Percentiles rank a stretch among this genome's conserved stretches.
phyloP scores from a whole-genome alignment of 2,329 filamentous ascomycete species.

The Cladobotryum mycophilum region DNA sequence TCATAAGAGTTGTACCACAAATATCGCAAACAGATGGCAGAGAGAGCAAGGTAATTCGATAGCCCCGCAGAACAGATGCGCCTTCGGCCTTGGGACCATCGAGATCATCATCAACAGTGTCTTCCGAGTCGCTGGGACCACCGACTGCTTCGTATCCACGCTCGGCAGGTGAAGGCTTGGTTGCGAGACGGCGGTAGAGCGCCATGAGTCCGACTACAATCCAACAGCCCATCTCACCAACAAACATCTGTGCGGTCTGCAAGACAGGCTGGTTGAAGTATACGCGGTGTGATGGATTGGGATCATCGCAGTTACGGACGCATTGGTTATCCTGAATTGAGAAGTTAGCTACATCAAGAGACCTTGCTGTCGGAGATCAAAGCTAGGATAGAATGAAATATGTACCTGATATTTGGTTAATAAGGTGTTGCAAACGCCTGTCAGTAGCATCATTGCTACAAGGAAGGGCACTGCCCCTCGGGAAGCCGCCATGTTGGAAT shows the following conservation, averaged over 20 bases:
- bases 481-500: constrained; percentile 53
- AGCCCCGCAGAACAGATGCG: constrained; percentile 60
- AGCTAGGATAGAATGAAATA: no score
- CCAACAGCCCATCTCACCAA: constrained; percentile 95
- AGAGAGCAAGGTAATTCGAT: constrained; percentile 67
- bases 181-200: constrained; percentile 54
- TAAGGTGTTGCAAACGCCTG: constrained; percentile 93
- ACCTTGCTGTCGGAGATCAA: no score
- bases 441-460: constrained; percentile 93
- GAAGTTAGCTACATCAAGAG: no score
- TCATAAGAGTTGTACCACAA: constrained; percentile 93
- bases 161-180: constrained; percentile 35
- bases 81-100: constrained; percentile 22
- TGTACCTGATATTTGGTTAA: constrained; percentile 90
- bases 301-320: constrained; percentile 76
- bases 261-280: constrained; percentile 93
- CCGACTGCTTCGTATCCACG: constrained; percentile 62
- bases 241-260: constrained; percentile 96
- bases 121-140: constrained; percentile 33
- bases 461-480: constrained; percentile 72
- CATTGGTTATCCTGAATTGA: constrained; percentile 81
- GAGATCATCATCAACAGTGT: constrained; percentile 15
- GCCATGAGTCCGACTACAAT: constrained; percentile 70
- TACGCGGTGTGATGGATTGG: constrained; percentile 57
- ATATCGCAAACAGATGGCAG: constrained; percentile 92